Conservation (phyloP, 352 stramenopile species). For the Aphanomyces euteiches region DNA sequence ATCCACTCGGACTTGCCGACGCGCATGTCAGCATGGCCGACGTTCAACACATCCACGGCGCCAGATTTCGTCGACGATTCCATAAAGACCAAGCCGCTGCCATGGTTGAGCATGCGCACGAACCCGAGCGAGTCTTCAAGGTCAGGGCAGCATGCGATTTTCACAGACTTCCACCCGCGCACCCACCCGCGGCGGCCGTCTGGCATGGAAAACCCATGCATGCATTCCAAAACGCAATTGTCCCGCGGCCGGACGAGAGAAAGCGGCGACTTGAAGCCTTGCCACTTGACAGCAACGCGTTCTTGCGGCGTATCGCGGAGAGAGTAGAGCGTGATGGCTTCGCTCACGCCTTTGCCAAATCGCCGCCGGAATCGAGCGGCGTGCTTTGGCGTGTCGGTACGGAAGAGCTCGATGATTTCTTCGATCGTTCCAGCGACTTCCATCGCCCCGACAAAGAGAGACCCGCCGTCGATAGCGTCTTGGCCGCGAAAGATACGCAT, state of each 20-base stretch:
- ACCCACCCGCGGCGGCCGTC: not conserved
- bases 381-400: not conserved
- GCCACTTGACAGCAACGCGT: not conserved
- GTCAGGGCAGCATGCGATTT: not conserved
- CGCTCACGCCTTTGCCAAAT: not conserved
- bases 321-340: not conserved
- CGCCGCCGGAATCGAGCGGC: no score
- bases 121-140: not conserved
- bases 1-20: not conserved
- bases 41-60: not conserved
- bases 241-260: not conserved
- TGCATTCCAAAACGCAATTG: slow-evolving; percentile 2
- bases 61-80: not conserved
- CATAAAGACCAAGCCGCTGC: not conserved
- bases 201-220: not conserved
- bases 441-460: not conserved
- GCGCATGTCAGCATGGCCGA: not conserved
- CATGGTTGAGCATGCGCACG: not conserved
- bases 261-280: not conserved
- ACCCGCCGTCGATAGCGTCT: not conserved
- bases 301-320: not conserved
- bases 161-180: not conserved
- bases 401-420: not conserved
- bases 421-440: not conserved
- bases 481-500: not conserved